Evolutionary conservation across 192 early-diverging fungal genomes (phyloP).

Genomic region (Backusella liffmaniae): DNA sequence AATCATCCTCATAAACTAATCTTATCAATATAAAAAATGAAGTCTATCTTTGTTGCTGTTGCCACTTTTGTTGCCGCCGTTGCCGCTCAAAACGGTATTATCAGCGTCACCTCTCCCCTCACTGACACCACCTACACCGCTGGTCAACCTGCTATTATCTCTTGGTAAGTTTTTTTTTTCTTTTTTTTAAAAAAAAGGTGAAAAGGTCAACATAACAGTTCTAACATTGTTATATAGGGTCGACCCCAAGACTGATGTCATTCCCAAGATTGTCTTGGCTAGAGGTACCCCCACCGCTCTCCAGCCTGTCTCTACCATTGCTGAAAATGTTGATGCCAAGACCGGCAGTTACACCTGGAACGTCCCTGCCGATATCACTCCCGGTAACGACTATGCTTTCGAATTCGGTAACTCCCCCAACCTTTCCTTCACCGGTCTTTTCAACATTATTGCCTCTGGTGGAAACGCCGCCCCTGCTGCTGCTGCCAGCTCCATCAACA

Average conservation of each 20-base stretch:
- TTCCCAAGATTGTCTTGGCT: conserved; percentile 37
- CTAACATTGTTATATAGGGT: conserved; percentile 10
- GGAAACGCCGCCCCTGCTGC: conserved; percentile 2
- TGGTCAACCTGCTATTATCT: conserved; percentile 22
- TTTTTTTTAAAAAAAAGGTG: neutral
- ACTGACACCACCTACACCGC: conserved; percentile 27
- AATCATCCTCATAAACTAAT: neutral
- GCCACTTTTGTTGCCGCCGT: conserved; percentile 15
- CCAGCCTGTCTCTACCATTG: conserved; percentile 26
- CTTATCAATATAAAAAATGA: conserved; percentile 13
- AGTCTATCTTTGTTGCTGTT: conserved; percentile 24
- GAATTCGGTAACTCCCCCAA: conserved; percentile 36
- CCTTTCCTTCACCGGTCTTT: conserved; percentile 29
- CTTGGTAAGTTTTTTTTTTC: conserved; percentile 22
- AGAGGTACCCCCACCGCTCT: conserved; percentile 28
- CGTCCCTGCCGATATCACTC: conserved; percentile 31
- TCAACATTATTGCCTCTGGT: conserved; percentile 21
- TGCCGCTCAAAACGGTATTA: conserved; percentile 22
- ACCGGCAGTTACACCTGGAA: conserved; percentile 28
- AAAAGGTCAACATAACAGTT: neutral
- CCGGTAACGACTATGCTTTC: conserved; percentile 33
- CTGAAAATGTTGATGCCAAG: conserved; percentile 26
- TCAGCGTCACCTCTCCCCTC: conserved; percentile 33
- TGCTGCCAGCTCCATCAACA: neutral
- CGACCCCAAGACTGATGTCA: conserved; percentile 22